Percentiles rank a stretch among this genome's conserved stretches.
Evolutionary conservation across 495 filamentous ascomycete genomes (phyloP).

Genomic region (Staphylotrichum longicolle): DNA sequence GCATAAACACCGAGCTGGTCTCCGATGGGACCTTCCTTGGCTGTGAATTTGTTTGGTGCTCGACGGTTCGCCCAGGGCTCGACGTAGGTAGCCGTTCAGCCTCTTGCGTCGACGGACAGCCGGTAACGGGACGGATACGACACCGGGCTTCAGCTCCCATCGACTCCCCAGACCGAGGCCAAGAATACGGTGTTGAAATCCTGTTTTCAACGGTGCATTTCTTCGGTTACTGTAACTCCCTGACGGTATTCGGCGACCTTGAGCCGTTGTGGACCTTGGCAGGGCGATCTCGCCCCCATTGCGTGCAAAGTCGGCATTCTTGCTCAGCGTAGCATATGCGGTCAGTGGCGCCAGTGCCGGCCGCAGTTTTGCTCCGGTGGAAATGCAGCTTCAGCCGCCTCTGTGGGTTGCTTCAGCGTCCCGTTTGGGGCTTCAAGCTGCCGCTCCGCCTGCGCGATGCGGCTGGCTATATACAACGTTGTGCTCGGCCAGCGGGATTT

Average conservation of each 20-base stretch:
- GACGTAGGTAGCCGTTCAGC: neutral
- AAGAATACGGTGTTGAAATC: neutral
- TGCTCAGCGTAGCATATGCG: constrained; percentile 20
- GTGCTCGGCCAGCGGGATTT: too few species aligned
- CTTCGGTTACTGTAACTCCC: neutral
- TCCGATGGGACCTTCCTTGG: neutral
- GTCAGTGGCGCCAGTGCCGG: constrained; percentile 12
- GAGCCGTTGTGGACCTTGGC: neutral
- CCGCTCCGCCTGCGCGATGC: constrained; percentile 16
- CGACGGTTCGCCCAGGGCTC: neutral
- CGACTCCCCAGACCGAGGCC: neutral
- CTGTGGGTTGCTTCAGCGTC: neutral
- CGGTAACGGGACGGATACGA: constrained; percentile 2
- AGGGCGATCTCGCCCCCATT: neutral
- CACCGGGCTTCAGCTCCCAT: neutral
- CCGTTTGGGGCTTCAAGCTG: neutral
- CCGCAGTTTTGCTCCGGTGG: neutral
- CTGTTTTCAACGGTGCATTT: constrained; percentile 1
- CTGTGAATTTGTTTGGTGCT: neutral
- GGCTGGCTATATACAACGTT: constrained; percentile 7
- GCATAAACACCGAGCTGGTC: neutral
- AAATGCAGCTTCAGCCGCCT: constrained; percentile 7
- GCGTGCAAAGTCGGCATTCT: constrained; percentile 13
- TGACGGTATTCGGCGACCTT: neutral
- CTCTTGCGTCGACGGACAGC: constrained; percentile 2